Evolutionary conservation across 768 basidiomycete genomes (phyloP).

Genomic region (Floccularia luteovirens): DNA sequence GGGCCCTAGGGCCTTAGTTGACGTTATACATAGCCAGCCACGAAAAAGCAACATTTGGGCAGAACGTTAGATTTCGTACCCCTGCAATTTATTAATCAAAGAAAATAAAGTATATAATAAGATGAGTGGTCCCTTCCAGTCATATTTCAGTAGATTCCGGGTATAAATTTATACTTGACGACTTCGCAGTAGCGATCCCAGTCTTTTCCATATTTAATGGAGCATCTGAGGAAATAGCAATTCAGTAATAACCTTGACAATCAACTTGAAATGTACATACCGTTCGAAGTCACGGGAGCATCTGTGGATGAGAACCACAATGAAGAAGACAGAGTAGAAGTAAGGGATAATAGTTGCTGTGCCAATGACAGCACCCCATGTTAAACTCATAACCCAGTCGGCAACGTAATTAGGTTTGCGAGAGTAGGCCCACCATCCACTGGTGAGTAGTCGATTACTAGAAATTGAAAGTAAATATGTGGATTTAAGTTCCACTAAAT

Average conservation of each 20-base stretch:
- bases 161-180: conserved; percentile 89
- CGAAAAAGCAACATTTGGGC: too few relatives aligned
- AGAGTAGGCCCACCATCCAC: conserved; percentile 92
- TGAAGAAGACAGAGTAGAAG: conserved; percentile 97
- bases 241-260: neutral
- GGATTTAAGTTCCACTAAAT: neutral
- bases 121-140: too few relatives aligned
- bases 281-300: conserved; percentile 93
- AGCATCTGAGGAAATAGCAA: conserved; percentile 42
- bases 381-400: conserved; percentile 82
- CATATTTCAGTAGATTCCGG: conserved; percentile 69
- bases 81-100: too few relatives aligned
- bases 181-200: conserved; percentile 87
- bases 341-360: conserved; percentile 80
- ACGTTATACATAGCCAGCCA: too few relatives aligned
- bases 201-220: conserved; percentile 88
- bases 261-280: conserved; percentile 23
- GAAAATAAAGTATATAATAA: too few relatives aligned
- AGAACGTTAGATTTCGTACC: too few relatives aligned
- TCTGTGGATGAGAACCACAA: conserved; percentile 85
- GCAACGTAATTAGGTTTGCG: conserved; percentile 98
- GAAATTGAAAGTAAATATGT: conserved; percentile 1
- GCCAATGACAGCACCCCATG: conserved; percentile 79
- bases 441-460: conserved; percentile 84
- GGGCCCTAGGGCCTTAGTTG: neutral